Percentiles rank a stretch among this genome's conserved stretches.
phyloP scores from a whole-genome alignment of 2,329 filamentous ascomycete genomes.

The Parastagonospora avenae region DNA sequence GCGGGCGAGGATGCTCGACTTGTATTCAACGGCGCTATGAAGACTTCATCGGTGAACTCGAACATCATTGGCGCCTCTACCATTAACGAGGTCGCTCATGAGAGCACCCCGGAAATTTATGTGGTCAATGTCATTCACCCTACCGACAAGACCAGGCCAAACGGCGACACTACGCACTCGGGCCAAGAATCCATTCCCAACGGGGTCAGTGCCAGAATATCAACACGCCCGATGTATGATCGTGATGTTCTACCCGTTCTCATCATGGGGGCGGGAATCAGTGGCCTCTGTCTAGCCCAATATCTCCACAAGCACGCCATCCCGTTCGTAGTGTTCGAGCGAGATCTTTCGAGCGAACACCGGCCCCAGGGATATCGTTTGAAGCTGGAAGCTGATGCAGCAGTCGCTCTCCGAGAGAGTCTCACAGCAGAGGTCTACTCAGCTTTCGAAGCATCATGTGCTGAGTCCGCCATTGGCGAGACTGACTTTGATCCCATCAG shows the following conservation, averaged over 20 bases:
- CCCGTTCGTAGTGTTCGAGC: constrained; percentile 24
- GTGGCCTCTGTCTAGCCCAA: constrained; percentile 25
- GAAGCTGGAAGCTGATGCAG: constrained; percentile 6
- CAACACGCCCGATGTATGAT: not conserved
- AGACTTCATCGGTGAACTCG: not conserved
- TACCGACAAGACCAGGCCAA: too few relatives aligned
- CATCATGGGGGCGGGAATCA: constrained; percentile 23
- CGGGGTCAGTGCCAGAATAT: not conserved
- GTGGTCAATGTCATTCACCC: too few relatives aligned
- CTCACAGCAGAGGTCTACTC: not conserved
- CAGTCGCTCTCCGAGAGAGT: not conserved
- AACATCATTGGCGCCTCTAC: too few relatives aligned
- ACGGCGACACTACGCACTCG: too few relatives aligned
- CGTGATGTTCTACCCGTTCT: constrained; percentile 1
- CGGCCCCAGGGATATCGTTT: constrained; percentile 21
- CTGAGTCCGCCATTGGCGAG: constrained; percentile 1
- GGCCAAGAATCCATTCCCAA: too few relatives aligned
- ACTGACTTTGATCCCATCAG: constrained; percentile 1
- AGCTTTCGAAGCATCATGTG: constrained; percentile 12
- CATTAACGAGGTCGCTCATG: too few relatives aligned
- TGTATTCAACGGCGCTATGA: not conserved
- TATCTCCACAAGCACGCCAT: constrained; percentile 14
- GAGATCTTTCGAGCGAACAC: constrained; percentile 8
- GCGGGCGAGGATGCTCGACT: not conserved
- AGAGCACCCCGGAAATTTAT: too few relatives aligned